phyloP scores from a whole-genome alignment of 2,329 filamentous ascomycete genomes.

The Tolypocladium sp. region DNA sequence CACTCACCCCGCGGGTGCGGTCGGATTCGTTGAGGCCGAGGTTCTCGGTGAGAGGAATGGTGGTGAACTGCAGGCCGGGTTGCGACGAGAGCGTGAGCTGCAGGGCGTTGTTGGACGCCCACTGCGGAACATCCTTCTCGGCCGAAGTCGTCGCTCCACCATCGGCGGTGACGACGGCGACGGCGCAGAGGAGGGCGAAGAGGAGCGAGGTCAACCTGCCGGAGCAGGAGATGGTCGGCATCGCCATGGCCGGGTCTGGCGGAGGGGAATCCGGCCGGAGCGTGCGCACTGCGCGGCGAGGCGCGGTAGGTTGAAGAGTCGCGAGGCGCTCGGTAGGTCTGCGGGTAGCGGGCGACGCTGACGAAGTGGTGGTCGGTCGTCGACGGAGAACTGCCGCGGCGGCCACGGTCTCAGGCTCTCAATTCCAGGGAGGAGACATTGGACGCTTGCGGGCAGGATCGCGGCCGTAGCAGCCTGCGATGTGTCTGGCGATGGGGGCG shows the following conservation, averaged over 20 bases:
- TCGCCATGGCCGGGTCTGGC: background rate
- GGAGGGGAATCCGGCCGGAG: background rate
- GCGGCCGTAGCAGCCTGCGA: background rate
- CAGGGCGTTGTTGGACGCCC: constrained; percentile 30
- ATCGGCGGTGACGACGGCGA: constrained; percentile 20
- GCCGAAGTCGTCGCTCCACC: constrained; percentile 24
- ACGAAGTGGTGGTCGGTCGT: background rate
- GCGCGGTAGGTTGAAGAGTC: background rate
- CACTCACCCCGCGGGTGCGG: constrained; percentile 25
- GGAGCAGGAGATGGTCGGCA: background rate
- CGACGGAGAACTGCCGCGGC: background rate
- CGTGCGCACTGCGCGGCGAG: background rate
- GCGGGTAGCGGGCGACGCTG: background rate
- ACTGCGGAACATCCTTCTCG: constrained; percentile 25
- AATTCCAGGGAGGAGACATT: constrained; percentile 10
- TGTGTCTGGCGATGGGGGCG: background rate
- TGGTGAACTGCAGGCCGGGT: constrained; percentile 25
- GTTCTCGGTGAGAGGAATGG: constrained; percentile 34
- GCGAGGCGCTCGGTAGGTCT: background rate
- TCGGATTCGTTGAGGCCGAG: constrained; percentile 33
- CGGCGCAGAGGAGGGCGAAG: constrained; percentile 15
- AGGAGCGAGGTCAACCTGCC: constrained; percentile 7
- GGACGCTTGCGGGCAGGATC: background rate
- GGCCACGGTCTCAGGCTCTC: constrained; percentile 6
- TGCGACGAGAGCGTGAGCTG: constrained; percentile 26